Conservation (phyloP, 768 basidiomycete species). For the Boletus sensibilis region DNA sequence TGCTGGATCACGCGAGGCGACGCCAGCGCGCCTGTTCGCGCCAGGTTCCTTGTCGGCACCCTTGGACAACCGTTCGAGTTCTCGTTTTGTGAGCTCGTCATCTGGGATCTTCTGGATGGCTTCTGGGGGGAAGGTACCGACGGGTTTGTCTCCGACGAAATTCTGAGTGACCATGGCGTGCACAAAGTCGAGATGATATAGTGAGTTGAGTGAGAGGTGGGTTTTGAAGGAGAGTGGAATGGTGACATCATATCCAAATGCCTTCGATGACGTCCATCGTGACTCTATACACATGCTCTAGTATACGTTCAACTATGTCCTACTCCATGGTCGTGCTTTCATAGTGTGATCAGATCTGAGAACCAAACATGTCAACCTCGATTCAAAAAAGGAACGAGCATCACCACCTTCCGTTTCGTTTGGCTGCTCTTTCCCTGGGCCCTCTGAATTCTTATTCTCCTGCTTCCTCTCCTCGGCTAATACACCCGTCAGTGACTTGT, state of each 20-base stretch:
- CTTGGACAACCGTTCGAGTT: conserved; percentile 16
- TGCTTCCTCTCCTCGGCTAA: neutral
- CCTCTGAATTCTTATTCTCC: neutral
- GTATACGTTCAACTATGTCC: no score
- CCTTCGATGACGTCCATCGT: neutral
- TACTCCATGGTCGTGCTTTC: neutral
- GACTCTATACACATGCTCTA: neutral
- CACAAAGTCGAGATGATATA: neutral
- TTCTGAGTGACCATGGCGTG: conserved; percentile 20
- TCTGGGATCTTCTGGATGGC: conserved; percentile 22
- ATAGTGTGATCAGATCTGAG: neutral
- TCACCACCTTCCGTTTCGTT: neutral
- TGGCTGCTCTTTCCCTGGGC: neutral
- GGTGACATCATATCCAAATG: conserved; percentile 9
- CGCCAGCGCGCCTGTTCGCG: conserved; percentile 31
- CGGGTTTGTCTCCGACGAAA: conserved; percentile 30
- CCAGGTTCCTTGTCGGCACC: conserved; percentile 17
- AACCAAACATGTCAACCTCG: neutral
- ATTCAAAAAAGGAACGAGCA: neutral
- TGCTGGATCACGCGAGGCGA: conserved; percentile 24
- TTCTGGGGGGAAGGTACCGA: conserved; percentile 22
- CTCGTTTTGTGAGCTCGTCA: conserved; percentile 20
- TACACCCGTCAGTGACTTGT: neutral
- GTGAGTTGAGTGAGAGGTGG: neutral
- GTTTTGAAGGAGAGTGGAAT: neutral